Percentiles rank a stretch among this genome's conserved stretches.
Evolutionary conservation across 331 rosid genomes (phyloP).

Genomic region (Acacia concinna): DNA sequence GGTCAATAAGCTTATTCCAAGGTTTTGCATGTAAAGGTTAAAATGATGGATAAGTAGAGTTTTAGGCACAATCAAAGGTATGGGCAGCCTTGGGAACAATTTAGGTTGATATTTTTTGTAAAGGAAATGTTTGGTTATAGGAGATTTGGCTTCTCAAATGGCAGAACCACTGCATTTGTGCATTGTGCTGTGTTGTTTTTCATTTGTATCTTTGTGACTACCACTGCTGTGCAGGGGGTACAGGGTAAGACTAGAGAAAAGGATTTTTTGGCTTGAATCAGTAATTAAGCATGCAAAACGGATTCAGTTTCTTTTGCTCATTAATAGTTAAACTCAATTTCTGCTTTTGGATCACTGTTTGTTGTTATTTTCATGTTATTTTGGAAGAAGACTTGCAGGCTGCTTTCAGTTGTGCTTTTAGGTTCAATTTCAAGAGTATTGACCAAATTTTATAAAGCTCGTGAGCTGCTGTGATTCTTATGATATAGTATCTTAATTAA

Average conservation of each 20-base stretch:
- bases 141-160: neutral
- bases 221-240: neutral
- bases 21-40: neutral
- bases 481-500: conserved; percentile 23
- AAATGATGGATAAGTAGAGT: neutral
- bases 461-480: neutral
- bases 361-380: neutral
- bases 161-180: neutral
- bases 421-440: neutral
- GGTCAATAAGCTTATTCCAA: neutral
- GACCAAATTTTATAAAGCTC: conserved; percentile 6
- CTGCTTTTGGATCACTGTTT: neutral
- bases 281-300: neutral
- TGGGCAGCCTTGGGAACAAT: neutral
- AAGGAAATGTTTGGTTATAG: neutral
- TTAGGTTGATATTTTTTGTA: neutral
- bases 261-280: neutral
- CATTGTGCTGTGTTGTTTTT: neutral
- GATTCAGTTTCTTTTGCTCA: neutral
- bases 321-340: neutral
- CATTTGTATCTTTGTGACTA: neutral
- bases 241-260: neutral
- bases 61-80: neutral
- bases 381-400: neutral
- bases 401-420: neutral